Evolutionary conservation across 805 yeast genomes (phyloP).

Genomic region (Candida suzukii): DNA sequence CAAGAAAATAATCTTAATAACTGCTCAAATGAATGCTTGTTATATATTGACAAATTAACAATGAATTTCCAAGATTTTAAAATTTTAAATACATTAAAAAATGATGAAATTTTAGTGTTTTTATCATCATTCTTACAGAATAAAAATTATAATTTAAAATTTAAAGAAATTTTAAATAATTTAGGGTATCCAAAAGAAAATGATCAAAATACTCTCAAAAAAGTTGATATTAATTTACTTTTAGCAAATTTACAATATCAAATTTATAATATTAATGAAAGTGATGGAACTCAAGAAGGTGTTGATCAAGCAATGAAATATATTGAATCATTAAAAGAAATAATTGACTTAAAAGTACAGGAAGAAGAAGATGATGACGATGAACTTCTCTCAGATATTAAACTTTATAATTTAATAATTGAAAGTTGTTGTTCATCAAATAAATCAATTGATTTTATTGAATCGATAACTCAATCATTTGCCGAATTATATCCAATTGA

Average conservation of each 20-base stretch:
- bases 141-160: too few species aligned
- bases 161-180: too few species aligned
- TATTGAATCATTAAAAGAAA: slow-evolving; percentile 2
- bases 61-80: neutral
- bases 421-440: slow-evolving; percentile 21
- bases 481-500: slow-evolving; percentile 22
- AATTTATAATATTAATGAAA: slow-evolving; percentile 6
- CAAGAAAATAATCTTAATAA: slow-evolving; percentile 20
- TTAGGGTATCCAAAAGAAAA: neutral
- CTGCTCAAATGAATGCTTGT: slow-evolving; percentile 13
- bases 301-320: slow-evolving; percentile 13
- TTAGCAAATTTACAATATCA: slow-evolving; percentile 17
- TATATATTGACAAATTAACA: neutral
- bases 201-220: too few species aligned
- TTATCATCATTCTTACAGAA: too few species aligned
- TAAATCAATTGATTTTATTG: slow-evolving; percentile 18
- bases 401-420: slow-evolving; percentile 18
- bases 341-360: slow-evolving; percentile 3
- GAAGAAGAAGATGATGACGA: neutral
- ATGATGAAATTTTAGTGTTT: slow-evolving; percentile 21
- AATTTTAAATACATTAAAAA: slow-evolving; percentile 8
- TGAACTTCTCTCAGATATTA: neutral
- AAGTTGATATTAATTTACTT: slow-evolving; percentile 6
- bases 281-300: slow-evolving; percentile 9
- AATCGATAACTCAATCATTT: slow-evolving; percentile 21